phyloP scores from a whole-genome alignment of 371 early-diverging fungal species.

The Apophysomyces ossiformis region DNA sequence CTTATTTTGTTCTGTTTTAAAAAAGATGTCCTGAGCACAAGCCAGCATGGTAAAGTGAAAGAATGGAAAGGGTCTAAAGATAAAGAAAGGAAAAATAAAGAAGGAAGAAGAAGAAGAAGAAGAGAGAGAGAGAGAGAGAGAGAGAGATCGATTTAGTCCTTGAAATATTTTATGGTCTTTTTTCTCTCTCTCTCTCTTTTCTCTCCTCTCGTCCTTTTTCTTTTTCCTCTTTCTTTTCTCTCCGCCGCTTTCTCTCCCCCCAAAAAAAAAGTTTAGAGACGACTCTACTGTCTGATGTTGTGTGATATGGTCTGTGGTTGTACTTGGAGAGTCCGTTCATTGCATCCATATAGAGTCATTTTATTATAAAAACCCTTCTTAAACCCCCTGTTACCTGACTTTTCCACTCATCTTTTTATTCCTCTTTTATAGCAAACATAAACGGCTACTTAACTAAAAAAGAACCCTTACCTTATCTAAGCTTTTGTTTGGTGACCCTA shows the following conservation, averaged over 20 bases:
- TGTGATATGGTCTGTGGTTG: constrained; percentile 9
- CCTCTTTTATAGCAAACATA: too few species aligned
- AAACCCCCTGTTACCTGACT: too few species aligned
- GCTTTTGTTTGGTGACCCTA: too few species aligned
- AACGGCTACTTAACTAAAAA: too few species aligned
- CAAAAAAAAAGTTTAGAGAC: neutral
- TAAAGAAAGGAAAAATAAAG: constrained; percentile 4
- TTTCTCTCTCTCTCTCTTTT: too few species aligned
- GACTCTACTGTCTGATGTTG: constrained; percentile 7
- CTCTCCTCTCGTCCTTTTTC: too few species aligned
- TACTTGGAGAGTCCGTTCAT: constrained; percentile 4
- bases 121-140: constrained; percentile 7
- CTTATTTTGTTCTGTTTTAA: constrained; percentile 17
- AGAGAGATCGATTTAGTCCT: constrained; percentile 11
- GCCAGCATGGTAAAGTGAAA: constrained; percentile 27
- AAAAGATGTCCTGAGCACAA: constrained; percentile 37
- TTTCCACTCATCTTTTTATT: too few species aligned
- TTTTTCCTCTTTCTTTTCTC: too few species aligned
- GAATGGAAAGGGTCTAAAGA: constrained; percentile 8
- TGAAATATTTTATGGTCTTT: constrained; percentile 10
- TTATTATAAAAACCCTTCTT: constrained; percentile 3
- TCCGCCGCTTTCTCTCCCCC: neutral
- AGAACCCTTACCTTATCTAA: too few species aligned
- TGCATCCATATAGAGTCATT: constrained; percentile 9
- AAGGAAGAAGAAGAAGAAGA: too few species aligned